Conservation (phyloP, 345 rosid species). For the Hibiscus mutabilis region DNA sequence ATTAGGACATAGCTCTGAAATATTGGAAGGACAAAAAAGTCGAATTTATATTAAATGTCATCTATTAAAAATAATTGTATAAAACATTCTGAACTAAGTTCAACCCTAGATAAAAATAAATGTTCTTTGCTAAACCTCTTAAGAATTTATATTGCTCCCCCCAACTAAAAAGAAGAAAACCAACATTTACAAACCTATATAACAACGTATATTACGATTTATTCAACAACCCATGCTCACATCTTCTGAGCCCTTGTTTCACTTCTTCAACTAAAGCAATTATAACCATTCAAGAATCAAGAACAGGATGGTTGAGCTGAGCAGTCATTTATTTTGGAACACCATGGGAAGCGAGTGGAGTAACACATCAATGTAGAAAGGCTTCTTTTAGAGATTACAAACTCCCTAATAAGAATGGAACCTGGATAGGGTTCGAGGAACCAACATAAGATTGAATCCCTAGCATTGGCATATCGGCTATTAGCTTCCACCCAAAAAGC, state of each 20-base stretch:
- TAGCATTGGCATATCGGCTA: slow-evolving; percentile 1
- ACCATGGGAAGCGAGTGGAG: neutral
- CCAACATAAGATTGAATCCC: neutral
- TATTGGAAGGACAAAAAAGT: too few species aligned
- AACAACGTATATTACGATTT: neutral
- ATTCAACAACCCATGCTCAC: neutral
- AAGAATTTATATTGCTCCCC: neutral
- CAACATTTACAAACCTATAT: neutral
- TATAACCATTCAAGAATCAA: neutral
- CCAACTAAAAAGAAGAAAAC: too few species aligned
- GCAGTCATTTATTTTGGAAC: neutral
- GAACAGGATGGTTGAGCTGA: neutral
- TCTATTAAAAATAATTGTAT: too few species aligned
- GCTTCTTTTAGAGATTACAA: neutral
- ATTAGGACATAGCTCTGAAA: too few species aligned
- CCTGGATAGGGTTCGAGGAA: neutral
- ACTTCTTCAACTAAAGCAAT: neutral
- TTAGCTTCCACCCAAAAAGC: slow-evolving; percentile 32
- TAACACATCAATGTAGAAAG: neutral
- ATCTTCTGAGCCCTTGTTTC: neutral
- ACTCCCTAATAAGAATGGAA: neutral
- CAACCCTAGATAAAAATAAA: neutral
- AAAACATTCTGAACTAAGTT: neutral
- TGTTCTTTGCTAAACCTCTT: neutral
- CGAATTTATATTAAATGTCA: too few species aligned